Evolutionary conservation across 768 basidiomycete genomes (phyloP), one percentile per base, ranked within the genome.

Genomic region (Suillus lakei): DNA sequence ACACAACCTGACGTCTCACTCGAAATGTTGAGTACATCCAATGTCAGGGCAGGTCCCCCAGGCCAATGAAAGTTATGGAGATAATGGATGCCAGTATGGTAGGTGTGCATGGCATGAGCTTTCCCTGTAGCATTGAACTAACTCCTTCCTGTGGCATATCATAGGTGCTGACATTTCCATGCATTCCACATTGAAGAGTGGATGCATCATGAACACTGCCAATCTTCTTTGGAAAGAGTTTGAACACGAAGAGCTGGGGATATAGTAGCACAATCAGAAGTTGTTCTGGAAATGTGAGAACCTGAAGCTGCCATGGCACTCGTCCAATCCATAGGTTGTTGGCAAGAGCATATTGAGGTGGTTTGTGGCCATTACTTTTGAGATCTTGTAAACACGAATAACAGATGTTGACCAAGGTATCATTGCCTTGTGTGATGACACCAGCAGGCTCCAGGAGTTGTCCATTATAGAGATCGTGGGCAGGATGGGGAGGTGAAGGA

Each of bases 241-340:
- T 39, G 15, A 39, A 39, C 10, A 39, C 38, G 10, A 39, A 39
- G 3, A 75, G 74, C 0, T 69, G 65, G 0, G 80, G 78, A 65
- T 76, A 82, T 0, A 72, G 38, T 0, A 68, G 71, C 0, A 74
- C 67, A 10, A 83, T 72, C 0, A 83, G 72, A 7, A 81, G 64
- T 60, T 77, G 78, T 66, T 83, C 81, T 0, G 79, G 70, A 23
- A 82, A 60, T 0, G 80, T 80, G 3, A 83, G 65, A 2, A 50
- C 28, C 18, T 69, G 34, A 0, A 82, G 65, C 34, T 76, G 66
- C 43, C 59, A 66, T 0, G 81, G 82, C 4, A 76, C 61, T 32
- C 32, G 32, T 32, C 32, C 32, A 32, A 32, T 32, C 32, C 32
- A 32, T 32, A 32, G 32, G 32, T 32, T 32, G 32, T 32, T 32